Evolutionary conservation across 2,329 filamentous ascomycete species (phyloP).

Genomic region (Ophiobolus disseminans): DNA sequence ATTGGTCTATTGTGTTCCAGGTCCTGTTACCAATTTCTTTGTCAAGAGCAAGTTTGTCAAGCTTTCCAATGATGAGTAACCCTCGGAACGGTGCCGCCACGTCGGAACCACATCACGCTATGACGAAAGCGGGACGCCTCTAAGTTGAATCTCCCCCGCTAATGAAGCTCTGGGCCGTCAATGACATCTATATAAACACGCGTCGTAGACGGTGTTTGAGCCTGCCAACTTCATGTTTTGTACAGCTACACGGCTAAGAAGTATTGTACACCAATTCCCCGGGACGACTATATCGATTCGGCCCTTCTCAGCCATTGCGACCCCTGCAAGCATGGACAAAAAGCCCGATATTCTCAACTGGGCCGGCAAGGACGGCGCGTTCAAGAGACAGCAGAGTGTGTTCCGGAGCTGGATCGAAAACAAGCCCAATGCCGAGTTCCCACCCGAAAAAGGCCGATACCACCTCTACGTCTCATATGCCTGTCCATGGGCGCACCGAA

Average conservation of each 20-base stretch:
- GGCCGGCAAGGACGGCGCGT: slow-evolving; percentile 88
- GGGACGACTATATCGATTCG: background rate
- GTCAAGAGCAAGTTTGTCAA: too few species aligned
- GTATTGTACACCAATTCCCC: slow-evolving; percentile 7
- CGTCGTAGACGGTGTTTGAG: background rate
- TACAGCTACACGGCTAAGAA: slow-evolving; percentile 20
- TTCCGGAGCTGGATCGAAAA: slow-evolving; percentile 84
- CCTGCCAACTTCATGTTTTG: slow-evolving; percentile 22
- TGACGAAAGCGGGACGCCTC: slow-evolving; percentile 29
- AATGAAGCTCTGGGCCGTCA: slow-evolving; percentile 18
- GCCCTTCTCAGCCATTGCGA: slow-evolving; percentile 1
- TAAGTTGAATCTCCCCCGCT: slow-evolving; percentile 7
- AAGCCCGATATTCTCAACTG: slow-evolving; percentile 77
- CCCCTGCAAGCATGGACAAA: slow-evolving; percentile 26
- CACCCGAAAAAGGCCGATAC: slow-evolving; percentile 86
- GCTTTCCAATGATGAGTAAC: slow-evolving; percentile 42
- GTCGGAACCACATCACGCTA: slow-evolving; percentile 18
- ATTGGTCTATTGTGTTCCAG: too few species aligned
- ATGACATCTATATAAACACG: slow-evolving; percentile 32
- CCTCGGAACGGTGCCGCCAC: slow-evolving; percentile 16
- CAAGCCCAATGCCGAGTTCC: slow-evolving; percentile 75
- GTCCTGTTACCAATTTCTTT: too few species aligned
- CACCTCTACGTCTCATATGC: slow-evolving; percentile 95
- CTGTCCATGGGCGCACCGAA: slow-evolving; percentile 91
- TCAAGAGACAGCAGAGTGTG: slow-evolving; percentile 83